Percentiles rank a stretch among this genome's conserved stretches.
phyloP scores from a whole-genome alignment of 2,329 filamentous ascomycete genomes.

The Cyphellophora attinorum region DNA sequence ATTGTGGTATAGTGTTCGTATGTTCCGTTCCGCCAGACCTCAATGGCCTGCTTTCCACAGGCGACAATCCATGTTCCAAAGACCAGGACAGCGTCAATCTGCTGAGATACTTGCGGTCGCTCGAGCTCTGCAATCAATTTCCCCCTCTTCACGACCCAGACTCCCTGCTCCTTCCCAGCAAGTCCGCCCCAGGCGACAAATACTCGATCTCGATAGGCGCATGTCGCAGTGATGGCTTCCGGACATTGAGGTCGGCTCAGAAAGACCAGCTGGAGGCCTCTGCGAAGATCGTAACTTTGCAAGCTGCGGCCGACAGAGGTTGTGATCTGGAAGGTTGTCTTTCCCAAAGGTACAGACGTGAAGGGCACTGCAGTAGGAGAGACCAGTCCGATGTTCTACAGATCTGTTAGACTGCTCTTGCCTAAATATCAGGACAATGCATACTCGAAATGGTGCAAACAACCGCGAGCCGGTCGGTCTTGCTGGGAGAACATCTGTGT shows the following conservation, averaged over 20 bases:
- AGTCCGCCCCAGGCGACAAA: constrained; percentile 80
- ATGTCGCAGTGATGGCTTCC: constrained; percentile 72
- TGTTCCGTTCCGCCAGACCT: constrained; percentile 79
- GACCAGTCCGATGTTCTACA: constrained; percentile 80
- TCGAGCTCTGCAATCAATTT: constrained; percentile 71
- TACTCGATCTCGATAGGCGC: constrained; percentile 76
- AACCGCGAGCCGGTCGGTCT: constrained; percentile 58
- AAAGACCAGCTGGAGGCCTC: constrained; percentile 85
- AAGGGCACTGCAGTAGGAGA: constrained; percentile 88
- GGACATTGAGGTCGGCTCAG: constrained; percentile 86
- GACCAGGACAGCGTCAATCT: constrained; percentile 68
- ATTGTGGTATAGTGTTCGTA: constrained; percentile 88
- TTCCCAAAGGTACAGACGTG: constrained; percentile 77
- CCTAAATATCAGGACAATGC: constrained; percentile 22
- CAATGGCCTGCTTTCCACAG: constrained; percentile 63
- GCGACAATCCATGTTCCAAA: constrained; percentile 90
- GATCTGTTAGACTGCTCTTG: neutral
- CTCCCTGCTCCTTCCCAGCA: constrained; percentile 48
- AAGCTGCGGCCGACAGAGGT: constrained; percentile 84
- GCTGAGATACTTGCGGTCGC: constrained; percentile 52
- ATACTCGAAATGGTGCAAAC: constrained; percentile 86
- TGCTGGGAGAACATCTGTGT: constrained; percentile 26
- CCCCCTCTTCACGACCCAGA: constrained; percentile 90
- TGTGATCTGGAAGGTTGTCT: constrained; percentile 93
- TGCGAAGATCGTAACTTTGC: constrained; percentile 90